These are phyloP conservation scores for Phaeosphaeriaceae sp. DNA, from an alignment of 2,329 filamentous ascomycete genomes.

Conservation along the genomic window DNA sequence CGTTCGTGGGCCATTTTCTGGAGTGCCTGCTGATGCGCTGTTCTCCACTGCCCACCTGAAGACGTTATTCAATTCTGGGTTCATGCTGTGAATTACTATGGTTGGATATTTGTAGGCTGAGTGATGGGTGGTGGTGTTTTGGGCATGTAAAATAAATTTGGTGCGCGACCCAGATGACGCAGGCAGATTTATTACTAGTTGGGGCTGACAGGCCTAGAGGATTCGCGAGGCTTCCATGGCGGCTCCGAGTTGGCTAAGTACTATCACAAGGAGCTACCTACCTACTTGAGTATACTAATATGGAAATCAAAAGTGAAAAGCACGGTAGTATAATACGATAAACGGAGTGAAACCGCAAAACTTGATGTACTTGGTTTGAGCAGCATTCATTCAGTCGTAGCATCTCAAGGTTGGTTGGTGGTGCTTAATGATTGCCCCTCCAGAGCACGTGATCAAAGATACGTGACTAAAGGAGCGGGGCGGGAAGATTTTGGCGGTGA, in stretches of 20 bases:
- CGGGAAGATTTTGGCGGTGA: slow-evolving; percentile 45
- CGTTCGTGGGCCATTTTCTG: slow-evolving; percentile 41
- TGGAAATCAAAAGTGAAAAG: too few relatives aligned
- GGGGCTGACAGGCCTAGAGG: slow-evolving; percentile 25
- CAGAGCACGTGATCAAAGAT: slow-evolving; percentile 34
- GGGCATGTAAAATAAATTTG: slow-evolving; percentile 28
- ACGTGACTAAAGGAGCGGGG: slow-evolving; percentile 8
- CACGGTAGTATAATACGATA: too few relatives aligned
- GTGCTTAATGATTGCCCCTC: too few relatives aligned
- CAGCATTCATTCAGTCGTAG: too few relatives aligned
- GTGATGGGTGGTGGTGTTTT: slow-evolving; percentile 9
- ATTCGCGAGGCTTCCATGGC: slow-evolving; percentile 32
- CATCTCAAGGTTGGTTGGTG: too few relatives aligned
- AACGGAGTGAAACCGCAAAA: too few relatives aligned
- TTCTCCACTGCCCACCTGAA: slow-evolving; percentile 80
- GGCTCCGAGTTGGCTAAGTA: slow-evolving; percentile 12
- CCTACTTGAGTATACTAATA: too few relatives aligned
- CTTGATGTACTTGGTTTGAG: too few relatives aligned
- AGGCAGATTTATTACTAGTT: too few relatives aligned
- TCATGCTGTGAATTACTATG: slow-evolving; percentile 41
- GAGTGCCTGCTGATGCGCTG: slow-evolving; percentile 51
- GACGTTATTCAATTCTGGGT: slow-evolving; percentile 73
- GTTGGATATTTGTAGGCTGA: not conserved
- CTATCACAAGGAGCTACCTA: not conserved
- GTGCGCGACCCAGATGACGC: slow-evolving; percentile 27